Base-by-base conservation (phyloP, 2,329 filamentous ascomycete species). In the Anisogramma anomala region DNA sequence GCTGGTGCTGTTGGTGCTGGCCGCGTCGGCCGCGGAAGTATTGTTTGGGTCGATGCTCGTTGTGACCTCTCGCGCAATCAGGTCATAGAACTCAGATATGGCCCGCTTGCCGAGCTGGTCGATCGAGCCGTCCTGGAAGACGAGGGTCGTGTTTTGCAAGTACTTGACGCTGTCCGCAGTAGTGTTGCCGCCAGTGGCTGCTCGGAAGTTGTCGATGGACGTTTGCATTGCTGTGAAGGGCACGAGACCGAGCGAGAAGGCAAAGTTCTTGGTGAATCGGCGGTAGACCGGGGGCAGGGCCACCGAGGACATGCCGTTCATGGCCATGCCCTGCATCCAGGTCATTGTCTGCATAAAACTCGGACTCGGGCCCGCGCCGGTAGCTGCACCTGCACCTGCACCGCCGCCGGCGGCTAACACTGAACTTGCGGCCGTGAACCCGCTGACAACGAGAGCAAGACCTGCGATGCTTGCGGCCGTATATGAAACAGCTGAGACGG, bases 301-400 rank as follows among this genome's bases (percentile, higher is more conserved):
- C 53, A 93, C 88, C 45, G 84, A 93, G 58, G 94, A 71, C 91
- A 96, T 96, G 50, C 91, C 88, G 61, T 91, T 95, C 68, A 91
- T 82, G 20, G 91, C 87, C 70, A 96, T 83, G 36, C 82, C 81
- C 62, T 96, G 88, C 61, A 96, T 94, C 76, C 84, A 93, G 47
- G 81, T 79, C 50, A 94, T 73, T 35, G 93, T 79, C 55, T 95
- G 85, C 33, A 71, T 72, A 58, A 96, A 95, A 39, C 81, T 84
- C 19, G 91, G 91, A 52, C 85, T 91, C 30, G 80, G 68, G 10
- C 70, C 68, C 11, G 79, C 82, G 14, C 67, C 68, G 33, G 63
- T 57, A 26, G 68, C 69, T 34, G 72, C 71, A 43, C 68, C n/a
- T n/a, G n/a, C n/a, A n/a, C n/a, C n/a, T n/a, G n/a, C n/a, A n/a